These are phyloP conservation scores for Fusarium devonianum DNA, from an alignment of 2,329 filamentous ascomycete genomes.

Conservation along the genomic window DNA sequence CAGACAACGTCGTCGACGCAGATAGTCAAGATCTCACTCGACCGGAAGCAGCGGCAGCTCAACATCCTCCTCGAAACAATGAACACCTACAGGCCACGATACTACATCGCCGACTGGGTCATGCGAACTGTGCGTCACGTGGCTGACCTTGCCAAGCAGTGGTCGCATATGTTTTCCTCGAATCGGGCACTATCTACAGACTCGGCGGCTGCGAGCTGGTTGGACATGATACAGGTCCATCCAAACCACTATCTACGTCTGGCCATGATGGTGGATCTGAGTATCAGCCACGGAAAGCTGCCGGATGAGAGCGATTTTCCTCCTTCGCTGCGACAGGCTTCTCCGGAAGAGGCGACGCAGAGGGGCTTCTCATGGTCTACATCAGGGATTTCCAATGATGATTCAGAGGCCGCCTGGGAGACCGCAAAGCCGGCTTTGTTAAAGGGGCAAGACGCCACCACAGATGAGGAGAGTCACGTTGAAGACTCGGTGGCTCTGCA, in stretches of 20 bases:
- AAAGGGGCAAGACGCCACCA: too few relatives aligned
- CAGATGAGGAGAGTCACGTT: too few relatives aligned
- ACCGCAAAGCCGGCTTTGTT: too few relatives aligned
- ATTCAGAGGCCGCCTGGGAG: background rate
- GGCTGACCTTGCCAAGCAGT: constrained; percentile 26
- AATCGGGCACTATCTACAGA: background rate
- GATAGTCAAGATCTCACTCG: background rate
- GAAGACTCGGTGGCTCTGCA: too few relatives aligned
- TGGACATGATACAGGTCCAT: constrained; percentile 29
- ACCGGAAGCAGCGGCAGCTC: constrained; percentile 31
- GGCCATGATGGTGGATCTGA: constrained; percentile 36
- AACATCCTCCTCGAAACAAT: constrained; percentile 33
- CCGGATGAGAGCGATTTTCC: constrained; percentile 39
- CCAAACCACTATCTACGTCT: constrained; percentile 33
- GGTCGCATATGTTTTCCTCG: background rate
- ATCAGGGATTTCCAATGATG: background rate
- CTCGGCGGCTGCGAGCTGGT: constrained; percentile 15
- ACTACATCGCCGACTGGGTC: constrained; percentile 40
- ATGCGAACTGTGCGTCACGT: constrained; percentile 33
- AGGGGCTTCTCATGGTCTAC: background rate
- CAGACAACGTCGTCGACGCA: background rate
- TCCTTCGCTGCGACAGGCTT: constrained; percentile 14
- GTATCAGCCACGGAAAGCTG: constrained; percentile 36
- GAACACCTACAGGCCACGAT: constrained; percentile 32
- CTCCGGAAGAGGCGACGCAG: background rate